A percentile compares a stretch with the other conserved stretches of the same genome.
Evolutionary conservation across 257 asterid genomes (phyloP).

Genomic region (Solanum clarkiae): DNA sequence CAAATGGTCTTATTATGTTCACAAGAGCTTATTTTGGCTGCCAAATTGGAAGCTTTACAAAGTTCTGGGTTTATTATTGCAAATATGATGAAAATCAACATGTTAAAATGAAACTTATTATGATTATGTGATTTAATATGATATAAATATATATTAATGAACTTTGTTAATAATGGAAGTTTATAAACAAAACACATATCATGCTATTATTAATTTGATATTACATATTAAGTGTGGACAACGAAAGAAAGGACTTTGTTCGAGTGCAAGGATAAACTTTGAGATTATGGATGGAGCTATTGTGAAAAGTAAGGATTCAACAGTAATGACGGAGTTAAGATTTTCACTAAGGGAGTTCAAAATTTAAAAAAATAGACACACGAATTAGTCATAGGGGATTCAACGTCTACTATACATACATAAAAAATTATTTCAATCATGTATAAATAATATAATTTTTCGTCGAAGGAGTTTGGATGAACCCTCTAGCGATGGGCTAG

Average conservation of each 20-base stretch:
- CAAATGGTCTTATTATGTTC: neutral
- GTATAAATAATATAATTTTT: too few species aligned
- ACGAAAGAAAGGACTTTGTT: too few species aligned
- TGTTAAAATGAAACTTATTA: neutral
- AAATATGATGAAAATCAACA: neutral
- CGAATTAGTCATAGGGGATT: too few species aligned
- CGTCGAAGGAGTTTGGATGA: too few species aligned
- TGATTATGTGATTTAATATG: neutral
- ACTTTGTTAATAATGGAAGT: neutral
- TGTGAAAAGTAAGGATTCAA: neutral
- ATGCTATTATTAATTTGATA: neutral
- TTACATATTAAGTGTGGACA: neutral
- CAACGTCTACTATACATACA: too few species aligned
- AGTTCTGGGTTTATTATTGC: neutral
- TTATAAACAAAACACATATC: neutral
- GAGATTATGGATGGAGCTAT: neutral
- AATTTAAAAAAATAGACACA: too few species aligned
- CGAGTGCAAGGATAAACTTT: neutral
- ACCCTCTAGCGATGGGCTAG: too few species aligned
- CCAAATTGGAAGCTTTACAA: neutral
- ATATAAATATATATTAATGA: neutral
- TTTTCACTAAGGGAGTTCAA: too few species aligned
- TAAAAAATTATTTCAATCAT: too few species aligned
- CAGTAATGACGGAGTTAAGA: too few species aligned
- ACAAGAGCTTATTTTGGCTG: neutral